phyloP scores from a whole-genome alignment of 2,329 filamentous ascomycete species.

The Beauveria sp. region DNA sequence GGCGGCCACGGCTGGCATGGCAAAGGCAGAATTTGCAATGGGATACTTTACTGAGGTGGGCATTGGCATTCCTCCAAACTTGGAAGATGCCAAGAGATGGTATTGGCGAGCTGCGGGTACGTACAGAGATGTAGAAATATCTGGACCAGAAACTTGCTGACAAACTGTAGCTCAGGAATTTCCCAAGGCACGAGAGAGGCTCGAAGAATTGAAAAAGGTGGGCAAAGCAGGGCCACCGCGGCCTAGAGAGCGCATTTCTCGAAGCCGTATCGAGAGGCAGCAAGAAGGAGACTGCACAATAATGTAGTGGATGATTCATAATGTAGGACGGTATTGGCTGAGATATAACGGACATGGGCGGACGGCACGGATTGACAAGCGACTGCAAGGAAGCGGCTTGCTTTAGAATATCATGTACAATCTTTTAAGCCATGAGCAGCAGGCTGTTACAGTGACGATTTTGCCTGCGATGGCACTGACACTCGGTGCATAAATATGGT shows the following conservation, averaged over 20 bases:
- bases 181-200: conserved; percentile 81
- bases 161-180: conserved; percentile 72
- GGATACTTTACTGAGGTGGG: conserved; percentile 95
- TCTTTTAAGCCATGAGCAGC: background rate
- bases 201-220: conserved; percentile 83
- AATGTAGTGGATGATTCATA: conserved; percentile 50
- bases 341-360: background rate
- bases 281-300: conserved; percentile 82
- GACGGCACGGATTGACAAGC: background rate
- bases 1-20: conserved; percentile 76
- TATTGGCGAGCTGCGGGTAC: conserved; percentile 95
- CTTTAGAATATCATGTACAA: conserved; percentile 4
- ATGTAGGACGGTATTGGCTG: background rate
- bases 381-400: background rate
- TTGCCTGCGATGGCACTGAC: too few relatives aligned
- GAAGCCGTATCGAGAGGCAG: conserved; percentile 73
- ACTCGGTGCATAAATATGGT: background rate
- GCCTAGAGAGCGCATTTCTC: conserved; percentile 68
- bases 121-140: conserved; percentile 29
- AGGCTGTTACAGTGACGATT: background rate
- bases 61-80: conserved; percentile 75
- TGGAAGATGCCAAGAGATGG: conserved; percentile 96
- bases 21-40: conserved; percentile 95
- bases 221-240: conserved; percentile 61
- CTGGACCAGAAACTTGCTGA: background rate